phyloP scores from a whole-genome alignment of 495 filamentous ascomycete genomes.

The Immersiella caudata region DNA sequence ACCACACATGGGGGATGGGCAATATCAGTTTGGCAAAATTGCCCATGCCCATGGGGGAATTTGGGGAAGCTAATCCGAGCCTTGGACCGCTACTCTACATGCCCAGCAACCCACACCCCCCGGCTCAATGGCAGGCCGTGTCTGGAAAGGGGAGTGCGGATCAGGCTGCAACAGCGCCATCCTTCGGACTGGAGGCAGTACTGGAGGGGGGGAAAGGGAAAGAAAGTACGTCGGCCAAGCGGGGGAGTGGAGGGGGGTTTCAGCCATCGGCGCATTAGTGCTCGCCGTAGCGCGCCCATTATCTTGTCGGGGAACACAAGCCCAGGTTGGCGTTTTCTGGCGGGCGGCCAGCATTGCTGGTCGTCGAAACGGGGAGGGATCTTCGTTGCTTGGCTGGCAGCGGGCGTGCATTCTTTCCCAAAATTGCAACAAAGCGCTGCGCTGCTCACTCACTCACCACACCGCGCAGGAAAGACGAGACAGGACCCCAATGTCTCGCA shows the following conservation, averaged over 20 bases:
- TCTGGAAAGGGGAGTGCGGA: conserved; percentile 15
- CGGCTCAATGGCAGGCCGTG: conserved; percentile 23
- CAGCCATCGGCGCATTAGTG: conserved; percentile 17
- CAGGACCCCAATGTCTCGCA: neutral
- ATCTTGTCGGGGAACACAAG: conserved; percentile 27
- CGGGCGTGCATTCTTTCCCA: conserved; percentile 4
- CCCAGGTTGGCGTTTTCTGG: conserved; percentile 9
- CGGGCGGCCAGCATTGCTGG: conserved; percentile 9
- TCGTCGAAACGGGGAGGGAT: conserved; percentile 22
- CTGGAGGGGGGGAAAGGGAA: neutral
- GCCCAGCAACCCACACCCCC: conserved; percentile 20
- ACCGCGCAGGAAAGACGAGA: too few relatives aligned
- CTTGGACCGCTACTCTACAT: conserved; percentile 6
- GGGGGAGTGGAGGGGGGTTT: conserved; percentile 11
- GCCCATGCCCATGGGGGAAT: conserved; percentile 16
- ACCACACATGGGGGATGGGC: conserved; percentile 2
- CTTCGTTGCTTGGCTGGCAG: neutral
- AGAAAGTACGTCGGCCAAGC: neutral
- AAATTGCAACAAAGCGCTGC: neutral
- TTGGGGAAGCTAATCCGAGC: conserved; percentile 16
- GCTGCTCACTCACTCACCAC: too few relatives aligned
- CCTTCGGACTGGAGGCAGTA: conserved; percentile 3
- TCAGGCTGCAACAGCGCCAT: conserved; percentile 15
- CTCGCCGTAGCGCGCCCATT: conserved; percentile 7
- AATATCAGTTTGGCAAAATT: conserved; percentile 22